Evolutionary conservation across 345 rosid species (phyloP).

Genomic region (Aquilaria yunnanensis): DNA sequence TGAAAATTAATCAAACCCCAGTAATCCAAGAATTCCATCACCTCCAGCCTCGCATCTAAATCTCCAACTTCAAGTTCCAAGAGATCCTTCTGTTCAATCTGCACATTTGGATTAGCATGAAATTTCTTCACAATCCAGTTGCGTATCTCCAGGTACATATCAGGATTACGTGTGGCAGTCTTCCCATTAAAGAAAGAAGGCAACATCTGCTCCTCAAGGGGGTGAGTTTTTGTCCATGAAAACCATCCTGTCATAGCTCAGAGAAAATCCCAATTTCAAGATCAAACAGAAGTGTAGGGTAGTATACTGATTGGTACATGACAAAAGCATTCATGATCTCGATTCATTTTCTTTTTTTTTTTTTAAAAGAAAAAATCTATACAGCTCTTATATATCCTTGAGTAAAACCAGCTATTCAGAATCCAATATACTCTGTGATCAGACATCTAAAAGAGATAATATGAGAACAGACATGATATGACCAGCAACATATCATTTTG

Average conservation of each 20-base stretch:
- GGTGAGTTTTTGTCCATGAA: conserved; percentile 82
- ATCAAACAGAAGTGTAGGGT: not conserved
- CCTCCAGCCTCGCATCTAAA: conserved; percentile 76
- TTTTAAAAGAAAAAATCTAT: no score
- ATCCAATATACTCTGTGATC: no score
- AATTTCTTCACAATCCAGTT: conserved; percentile 82
- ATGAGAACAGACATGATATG: no score
- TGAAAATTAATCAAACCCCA: conserved; percentile 99
- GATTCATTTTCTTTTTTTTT: not conserved
- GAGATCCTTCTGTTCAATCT: conserved; percentile 65
- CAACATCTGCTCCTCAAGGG: conserved; percentile 72
- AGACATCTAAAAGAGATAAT: no score
- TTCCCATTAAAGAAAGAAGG: conserved; percentile 89
- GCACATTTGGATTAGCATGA: conserved; percentile 55
- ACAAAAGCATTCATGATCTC: no score
- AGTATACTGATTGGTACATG: not conserved
- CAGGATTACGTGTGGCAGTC: conserved; percentile 52
- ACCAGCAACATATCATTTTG: no score
- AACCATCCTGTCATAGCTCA: conserved; percentile 69
- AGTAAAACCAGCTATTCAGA: no score
- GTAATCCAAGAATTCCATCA: conserved; percentile 91
- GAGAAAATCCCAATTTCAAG: conserved; percentile 5
- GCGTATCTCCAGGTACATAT: conserved; percentile 70
- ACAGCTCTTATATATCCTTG: no score
- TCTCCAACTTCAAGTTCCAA: conserved; percentile 75